phyloP scores from a whole-genome alignment of 78 protist species.

The Dictyostelium purpureum region DNA sequence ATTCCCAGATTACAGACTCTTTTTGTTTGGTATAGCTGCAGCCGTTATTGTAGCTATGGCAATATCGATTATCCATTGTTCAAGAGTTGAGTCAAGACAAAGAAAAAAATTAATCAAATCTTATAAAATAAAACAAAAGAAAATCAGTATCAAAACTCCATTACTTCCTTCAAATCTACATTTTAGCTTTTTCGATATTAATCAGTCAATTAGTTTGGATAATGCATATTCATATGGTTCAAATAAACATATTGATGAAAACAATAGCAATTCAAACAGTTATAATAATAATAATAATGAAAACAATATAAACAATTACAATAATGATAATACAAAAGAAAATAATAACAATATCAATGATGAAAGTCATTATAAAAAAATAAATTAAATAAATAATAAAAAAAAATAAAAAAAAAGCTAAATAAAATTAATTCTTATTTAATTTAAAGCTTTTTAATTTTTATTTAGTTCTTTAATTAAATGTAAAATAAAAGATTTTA shows the following conservation, averaged over 20 bases:
- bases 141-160: not conserved
- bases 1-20: not conserved
- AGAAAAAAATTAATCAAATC: conserved; percentile 23
- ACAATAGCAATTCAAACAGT: no score
- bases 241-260: not conserved
- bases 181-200: not conserved
- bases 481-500: no score
- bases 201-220: not conserved
- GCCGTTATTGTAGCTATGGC: not conserved
- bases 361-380: no score
- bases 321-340: not conserved
- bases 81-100: conserved; percentile 22
- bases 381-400: no score
- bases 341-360: no score
- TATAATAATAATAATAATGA: not conserved
- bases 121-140: not conserved
- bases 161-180: conserved; percentile 7
- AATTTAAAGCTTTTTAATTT: no score
- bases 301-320: not conserved
- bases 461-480: no score
- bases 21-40: not conserved
- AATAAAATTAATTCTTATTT: no score
- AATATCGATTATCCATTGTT: not conserved
- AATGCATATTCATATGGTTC: no score
- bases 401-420: no score